Evolutionary conservation across 441 rosid species (phyloP).

Genomic region (Euphorbia corollata): DNA sequence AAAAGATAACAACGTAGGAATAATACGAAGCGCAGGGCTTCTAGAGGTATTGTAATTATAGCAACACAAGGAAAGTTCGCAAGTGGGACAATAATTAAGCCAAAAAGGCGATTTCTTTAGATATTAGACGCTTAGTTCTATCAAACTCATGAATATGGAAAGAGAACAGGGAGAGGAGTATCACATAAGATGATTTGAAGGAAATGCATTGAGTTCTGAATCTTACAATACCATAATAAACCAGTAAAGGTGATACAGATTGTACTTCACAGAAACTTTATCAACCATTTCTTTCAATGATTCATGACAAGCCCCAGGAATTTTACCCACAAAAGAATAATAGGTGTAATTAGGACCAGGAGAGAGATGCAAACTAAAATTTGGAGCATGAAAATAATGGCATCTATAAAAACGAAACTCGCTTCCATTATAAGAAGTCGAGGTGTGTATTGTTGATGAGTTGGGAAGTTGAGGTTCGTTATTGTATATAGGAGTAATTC

Average conservation of each 20-base stretch:
- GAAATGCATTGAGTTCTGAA: neutral
- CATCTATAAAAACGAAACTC: no score
- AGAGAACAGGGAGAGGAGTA: no score
- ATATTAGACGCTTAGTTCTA: no score
- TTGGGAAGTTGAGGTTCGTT: no score
- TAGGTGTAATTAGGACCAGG: neutral
- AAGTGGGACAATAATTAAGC: neutral
- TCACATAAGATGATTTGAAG: neutral
- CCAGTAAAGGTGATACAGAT: neutral
- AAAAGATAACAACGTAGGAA: neutral
- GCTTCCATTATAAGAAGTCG: no score
- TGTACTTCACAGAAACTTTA: neutral
- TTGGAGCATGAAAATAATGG: no score
- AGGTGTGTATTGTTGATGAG: no score
- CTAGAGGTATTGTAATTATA: neutral
- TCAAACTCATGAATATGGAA: no score
- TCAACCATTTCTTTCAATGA: neutral
- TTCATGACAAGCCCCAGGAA: neutral
- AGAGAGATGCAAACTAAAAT: neutral
- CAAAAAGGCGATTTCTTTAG: neutral
- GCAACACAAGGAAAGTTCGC: neutral
- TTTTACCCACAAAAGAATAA: neutral
- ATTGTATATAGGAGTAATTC: no score
- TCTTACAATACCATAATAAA: neutral
- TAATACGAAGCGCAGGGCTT: neutral